Conservation (phyloP, 257 asterid species). For the Jacaranda mimosifolia region DNA sequence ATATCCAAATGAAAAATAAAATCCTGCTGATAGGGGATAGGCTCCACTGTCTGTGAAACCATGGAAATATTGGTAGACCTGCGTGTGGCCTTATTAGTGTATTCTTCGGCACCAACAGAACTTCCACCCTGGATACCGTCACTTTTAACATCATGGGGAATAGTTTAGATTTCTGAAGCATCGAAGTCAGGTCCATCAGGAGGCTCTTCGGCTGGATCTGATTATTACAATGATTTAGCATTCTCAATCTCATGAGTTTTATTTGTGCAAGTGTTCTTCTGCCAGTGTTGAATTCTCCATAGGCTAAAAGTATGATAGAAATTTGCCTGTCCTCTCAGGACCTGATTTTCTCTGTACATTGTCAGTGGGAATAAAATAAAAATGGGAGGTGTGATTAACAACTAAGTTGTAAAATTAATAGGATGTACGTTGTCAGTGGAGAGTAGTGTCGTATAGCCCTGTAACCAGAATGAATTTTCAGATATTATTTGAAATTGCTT, state of each 20-base stretch:
- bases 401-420: neutral
- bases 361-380: neutral
- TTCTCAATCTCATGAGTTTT: neutral
- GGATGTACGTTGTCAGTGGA: neutral
- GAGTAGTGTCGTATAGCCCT: neutral
- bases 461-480: neutral
- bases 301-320: neutral
- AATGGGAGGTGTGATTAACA: neutral
- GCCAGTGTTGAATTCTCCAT: neutral
- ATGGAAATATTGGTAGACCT: neutral
- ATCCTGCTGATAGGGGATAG: neutral
- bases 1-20: neutral
- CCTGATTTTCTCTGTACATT: neutral
- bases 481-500: neutral
- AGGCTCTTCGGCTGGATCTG: neutral
- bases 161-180: slow-evolving; percentile 3
- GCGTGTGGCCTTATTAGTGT: neutral
- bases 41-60: neutral
- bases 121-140: neutral
- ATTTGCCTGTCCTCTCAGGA: neutral
- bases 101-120: slow-evolving; percentile 7
- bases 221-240: too few species aligned
- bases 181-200: neutral
- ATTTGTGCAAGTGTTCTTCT: neutral
- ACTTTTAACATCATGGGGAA: neutral